Base-by-base conservation (phyloP, 768 basidiomycete species). In the Termitomyces sp. region DNA sequence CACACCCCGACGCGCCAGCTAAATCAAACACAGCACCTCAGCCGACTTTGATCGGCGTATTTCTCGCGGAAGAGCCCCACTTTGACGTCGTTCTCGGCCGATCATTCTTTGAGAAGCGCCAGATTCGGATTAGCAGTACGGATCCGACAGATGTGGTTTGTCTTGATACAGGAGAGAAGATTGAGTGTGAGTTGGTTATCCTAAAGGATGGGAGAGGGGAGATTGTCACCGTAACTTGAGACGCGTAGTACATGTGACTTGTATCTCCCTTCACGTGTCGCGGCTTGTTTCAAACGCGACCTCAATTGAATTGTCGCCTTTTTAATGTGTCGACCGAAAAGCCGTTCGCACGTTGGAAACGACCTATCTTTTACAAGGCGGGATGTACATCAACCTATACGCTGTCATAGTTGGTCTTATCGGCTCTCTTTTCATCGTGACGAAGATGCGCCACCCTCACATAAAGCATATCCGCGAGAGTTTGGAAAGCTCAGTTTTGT, bases 71-170 rank as follows among this genome's bases (percentile, higher is more conserved):
- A 69, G 95, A 97, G 69, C 87, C 89, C 0, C 94, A 98, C 67
- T 98, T 98, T 72, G 95, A 97, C 66, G 91, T 98, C 49, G 89
- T 98, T 5, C 81, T 98, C 6, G 95, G 95, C 1, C 80, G 95
- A 27, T 86, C 86, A 24, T 95, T 97, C 67, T 84, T 88, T 61
- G 89, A 89, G 79, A 86, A 81, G 67, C 78, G 93, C 64, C 88
- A 89, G 67, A 86, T 98, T 63, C 88, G 88, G 71, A 86, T 84
- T 33, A 92, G 89, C 68, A 76, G 88, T 0, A 76, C 88, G 42
- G 96, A 99, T 69, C 87, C 87, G 41, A 98, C 97, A 11, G 86
- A 89, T 64, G 88, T 99, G 15, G 84, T 92, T 2, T 97, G 95
- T 68, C 81, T 93, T 74, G 97, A 98, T 69, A 92, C 88, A 0